Evolutionary conservation across 495 filamentous ascomycete species (phyloP).

Genomic region (Astrothelium subdiscretum): DNA sequence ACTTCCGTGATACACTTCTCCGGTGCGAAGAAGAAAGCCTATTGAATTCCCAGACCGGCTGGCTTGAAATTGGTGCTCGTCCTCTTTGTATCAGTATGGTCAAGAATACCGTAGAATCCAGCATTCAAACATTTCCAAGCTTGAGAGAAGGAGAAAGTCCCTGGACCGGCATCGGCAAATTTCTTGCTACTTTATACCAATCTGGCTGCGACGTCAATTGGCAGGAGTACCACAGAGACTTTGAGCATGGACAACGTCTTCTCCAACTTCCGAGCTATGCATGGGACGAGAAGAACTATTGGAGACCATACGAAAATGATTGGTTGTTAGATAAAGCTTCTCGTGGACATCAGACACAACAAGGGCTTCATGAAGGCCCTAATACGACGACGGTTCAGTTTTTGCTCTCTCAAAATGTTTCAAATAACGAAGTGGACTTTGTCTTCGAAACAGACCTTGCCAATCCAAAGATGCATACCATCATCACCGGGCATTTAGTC

Average conservation of each 20-base stretch:
- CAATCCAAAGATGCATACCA: not conserved
- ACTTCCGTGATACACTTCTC: too few relatives aligned
- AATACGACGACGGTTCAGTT: too few relatives aligned
- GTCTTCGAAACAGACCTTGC: slow-evolving; percentile 6
- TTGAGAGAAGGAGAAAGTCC: not conserved
- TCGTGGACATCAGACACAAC: too few relatives aligned
- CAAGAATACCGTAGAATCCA: slow-evolving; percentile 1
- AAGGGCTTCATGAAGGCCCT: too few relatives aligned
- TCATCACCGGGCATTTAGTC: slow-evolving; percentile 13
- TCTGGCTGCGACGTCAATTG: slow-evolving; percentile 9
- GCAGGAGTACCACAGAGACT: slow-evolving; percentile 15
- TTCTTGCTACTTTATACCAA: slow-evolving; percentile 3
- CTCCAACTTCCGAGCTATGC: slow-evolving; percentile 57
- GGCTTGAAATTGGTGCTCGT: slow-evolving; percentile 36
- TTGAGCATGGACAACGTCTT: not conserved
- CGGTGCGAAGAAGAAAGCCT: too few relatives aligned
- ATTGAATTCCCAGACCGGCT: slow-evolving; percentile 21
- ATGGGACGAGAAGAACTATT: slow-evolving; percentile 74
- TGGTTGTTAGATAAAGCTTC: not conserved
- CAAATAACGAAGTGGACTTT: slow-evolving; percentile 3
- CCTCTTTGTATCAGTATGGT: slow-evolving; percentile 26
- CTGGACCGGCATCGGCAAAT: slow-evolving; percentile 1
- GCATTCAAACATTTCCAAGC: not conserved
- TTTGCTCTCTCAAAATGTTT: slow-evolving; percentile 34
- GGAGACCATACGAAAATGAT: slow-evolving; percentile 57